Base-by-base conservation (phyloP, 164 flowering plant genomes). In the Magnolia changhungtana region DNA sequence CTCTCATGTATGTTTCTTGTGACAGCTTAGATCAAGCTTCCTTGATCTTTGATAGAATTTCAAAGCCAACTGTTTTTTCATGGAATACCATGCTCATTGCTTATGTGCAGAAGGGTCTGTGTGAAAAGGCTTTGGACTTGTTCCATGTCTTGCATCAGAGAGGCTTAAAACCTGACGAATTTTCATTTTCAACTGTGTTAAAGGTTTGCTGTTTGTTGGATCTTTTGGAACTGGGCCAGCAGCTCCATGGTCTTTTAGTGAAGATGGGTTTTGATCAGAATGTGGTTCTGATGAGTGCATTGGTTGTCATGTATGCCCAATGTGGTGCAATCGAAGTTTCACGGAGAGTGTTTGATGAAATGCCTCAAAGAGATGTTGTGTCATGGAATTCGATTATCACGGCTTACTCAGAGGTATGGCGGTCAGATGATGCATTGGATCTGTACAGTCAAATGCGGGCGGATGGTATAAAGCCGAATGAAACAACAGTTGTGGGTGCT, bases 311-410 rank as follows among this genome's bases (percentile, higher is more conserved):
- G 75, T 73, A 73, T 73, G 67, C 66, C 4, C 20, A 73, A 58
- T 73, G 75, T 58, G 75, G 75, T 3, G 21, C 19, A 7, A n/a
- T 73, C 18, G 67, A 73, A 6, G 75, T 37, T 11, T 73, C 75
- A 23, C 18, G 45, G 45, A 37, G 7, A 37, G 4, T 37, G 45
- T 37, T 37, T 5, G 45, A 37, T 37, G 45, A 37, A 37, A 37
- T 37, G 45, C 45, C 45, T 37, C 45, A 37, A 37, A 37, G 45
- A 37, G 45, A 37, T 37, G 45, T 37, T 5, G 45, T 37, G 45
- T 37, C 45, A 37, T 37, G 45, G 45, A 37, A 37, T 37, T 37
- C 45, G 7, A 37, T 37, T 7, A 37, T 37, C 7, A 37, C 45
- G 7, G 45, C 45, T 37, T 37, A 37, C 24, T 52, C 75, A 14